A percentile compares a stretch with the other conserved stretches of the same genome.
phyloP scores from a whole-genome alignment of 768 basidiomycete species.

The Auricularia sp. region DNA sequence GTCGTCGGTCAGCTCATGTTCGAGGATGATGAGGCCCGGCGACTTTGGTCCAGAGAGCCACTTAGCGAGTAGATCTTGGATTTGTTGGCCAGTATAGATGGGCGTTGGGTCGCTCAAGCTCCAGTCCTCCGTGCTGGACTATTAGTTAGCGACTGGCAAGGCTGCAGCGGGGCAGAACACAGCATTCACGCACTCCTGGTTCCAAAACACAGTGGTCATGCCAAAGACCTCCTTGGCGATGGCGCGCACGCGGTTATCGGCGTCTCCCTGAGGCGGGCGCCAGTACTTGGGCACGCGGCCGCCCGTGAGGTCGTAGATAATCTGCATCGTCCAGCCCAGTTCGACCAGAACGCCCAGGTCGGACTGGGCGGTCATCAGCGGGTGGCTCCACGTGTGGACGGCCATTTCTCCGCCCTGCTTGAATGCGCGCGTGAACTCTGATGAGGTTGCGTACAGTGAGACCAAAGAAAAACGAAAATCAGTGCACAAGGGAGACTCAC shows the following conservation, averaged over 20 bases:
- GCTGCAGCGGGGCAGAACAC: background rate
- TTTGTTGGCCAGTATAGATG: slow-evolving; percentile 26
- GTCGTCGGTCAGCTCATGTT: slow-evolving; percentile 65
- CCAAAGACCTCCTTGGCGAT: slow-evolving; percentile 85
- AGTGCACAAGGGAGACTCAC: slow-evolving; percentile 15
- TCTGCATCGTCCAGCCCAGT: slow-evolving; percentile 71
- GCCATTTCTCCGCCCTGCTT: background rate
- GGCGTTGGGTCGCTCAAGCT: background rate
- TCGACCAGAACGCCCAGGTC: slow-evolving; percentile 63
- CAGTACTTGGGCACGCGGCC: slow-evolving; percentile 69
- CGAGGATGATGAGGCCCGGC: slow-evolving; percentile 73
- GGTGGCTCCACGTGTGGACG: slow-evolving; percentile 61
- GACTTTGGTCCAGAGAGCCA: slow-evolving; percentile 50
- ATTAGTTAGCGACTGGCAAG: slow-evolving; percentile 9
- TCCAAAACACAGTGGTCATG: slow-evolving; percentile 76
- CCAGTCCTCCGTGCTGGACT: slow-evolving; percentile 55
- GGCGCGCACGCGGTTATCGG: slow-evolving; percentile 71
- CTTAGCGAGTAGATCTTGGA: slow-evolving; percentile 39
- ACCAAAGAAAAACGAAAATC: too few species aligned
- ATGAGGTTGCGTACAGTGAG: too few species aligned
- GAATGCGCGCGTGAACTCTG: background rate
- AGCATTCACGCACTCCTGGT: slow-evolving; percentile 54
- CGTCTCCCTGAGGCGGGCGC: slow-evolving; percentile 83
- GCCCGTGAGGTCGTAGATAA: slow-evolving; percentile 72
- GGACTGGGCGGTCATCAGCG: slow-evolving; percentile 67